Percentiles rank a stretch among this genome's conserved stretches.
Conservation (phyloP, 2,329 filamentous ascomycete genomes). For the Metarhizium sp. region DNA sequence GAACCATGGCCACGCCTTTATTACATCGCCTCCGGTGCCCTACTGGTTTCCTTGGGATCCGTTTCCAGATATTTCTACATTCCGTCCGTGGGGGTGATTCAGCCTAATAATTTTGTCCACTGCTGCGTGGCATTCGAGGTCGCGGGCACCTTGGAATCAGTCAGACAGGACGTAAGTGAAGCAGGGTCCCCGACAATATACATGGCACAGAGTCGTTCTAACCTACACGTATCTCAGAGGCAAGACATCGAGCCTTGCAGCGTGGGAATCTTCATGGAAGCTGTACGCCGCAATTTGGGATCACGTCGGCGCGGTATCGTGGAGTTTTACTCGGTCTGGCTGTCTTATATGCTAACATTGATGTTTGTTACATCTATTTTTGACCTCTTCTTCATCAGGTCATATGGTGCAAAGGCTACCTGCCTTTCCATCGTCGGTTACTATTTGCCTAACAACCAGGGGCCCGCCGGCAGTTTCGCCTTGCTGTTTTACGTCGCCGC, state of each 20-base stretch:
- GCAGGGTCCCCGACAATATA: background rate
- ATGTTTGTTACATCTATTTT: background rate
- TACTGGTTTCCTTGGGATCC: background rate
- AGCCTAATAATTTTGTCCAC: background rate
- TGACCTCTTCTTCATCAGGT: background rate
- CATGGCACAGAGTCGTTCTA: background rate
- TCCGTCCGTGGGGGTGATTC: background rate
- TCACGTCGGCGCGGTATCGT: background rate
- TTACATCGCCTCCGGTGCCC: background rate
- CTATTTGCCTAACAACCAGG: background rate
- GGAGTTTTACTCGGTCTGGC: background rate
- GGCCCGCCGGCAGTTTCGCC: background rate
- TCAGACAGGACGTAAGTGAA: slow-evolving; percentile 1
- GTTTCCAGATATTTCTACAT: background rate
- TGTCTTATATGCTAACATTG: background rate
- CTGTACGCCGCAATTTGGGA: background rate
- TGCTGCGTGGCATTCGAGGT: background rate
- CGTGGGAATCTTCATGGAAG: background rate
- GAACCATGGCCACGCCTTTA: slow-evolving; percentile 2
- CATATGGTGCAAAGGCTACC: background rate
- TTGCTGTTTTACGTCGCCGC: background rate
- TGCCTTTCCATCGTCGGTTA: background rate
- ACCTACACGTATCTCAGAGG: background rate
- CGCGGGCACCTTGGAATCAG: background rate
- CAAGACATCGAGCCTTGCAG: slow-evolving; percentile 1